Evolutionary conservation across 2,329 filamentous ascomycete genomes (phyloP).

Genomic region (Ascochyta koolunga): DNA sequence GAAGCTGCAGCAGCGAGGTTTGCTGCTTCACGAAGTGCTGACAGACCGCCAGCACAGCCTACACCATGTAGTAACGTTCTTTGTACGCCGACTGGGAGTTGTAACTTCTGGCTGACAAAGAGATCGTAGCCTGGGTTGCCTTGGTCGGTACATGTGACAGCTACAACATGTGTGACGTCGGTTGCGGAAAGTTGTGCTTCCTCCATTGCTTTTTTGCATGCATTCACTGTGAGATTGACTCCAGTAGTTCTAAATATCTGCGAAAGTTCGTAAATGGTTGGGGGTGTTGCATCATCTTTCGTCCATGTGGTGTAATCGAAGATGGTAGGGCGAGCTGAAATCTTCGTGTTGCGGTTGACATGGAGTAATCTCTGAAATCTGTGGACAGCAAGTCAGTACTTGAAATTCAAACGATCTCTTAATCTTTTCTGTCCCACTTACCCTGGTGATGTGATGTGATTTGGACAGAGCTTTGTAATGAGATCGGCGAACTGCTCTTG

Average conservation of each 20-base stretch:
- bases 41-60: conserved; percentile 49
- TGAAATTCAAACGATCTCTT: background rate
- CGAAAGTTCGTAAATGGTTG: conserved; percentile 34
- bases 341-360: conserved; percentile 24
- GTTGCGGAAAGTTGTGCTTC: conserved; percentile 31
- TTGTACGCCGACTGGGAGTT: conserved; percentile 38
- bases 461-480: conserved; percentile 19
- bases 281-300: conserved; percentile 18
- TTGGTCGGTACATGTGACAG: conserved; percentile 47
- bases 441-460: conserved; percentile 14
- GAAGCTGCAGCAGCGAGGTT: conserved; percentile 69
- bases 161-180: conserved; percentile 48
- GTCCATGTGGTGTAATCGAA: conserved; percentile 15
- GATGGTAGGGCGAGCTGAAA: conserved; percentile 19
- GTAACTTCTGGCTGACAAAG: conserved; percentile 43
- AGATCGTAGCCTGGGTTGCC: conserved; percentile 50
- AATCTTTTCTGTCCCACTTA: background rate
- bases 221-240: conserved; percentile 37
- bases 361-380: conserved; percentile 25
- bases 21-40: conserved; percentile 55
- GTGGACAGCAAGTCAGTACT: background rate
- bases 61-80: conserved; percentile 47
- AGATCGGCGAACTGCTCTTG: conserved; percentile 21
- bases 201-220: conserved; percentile 41
- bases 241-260: conserved; percentile 36